Evolutionary conservation across 495 filamentous ascomycete genomes (phyloP), one percentile per base, ranked within the genome.

Genomic region (Letharia columbiana): DNA sequence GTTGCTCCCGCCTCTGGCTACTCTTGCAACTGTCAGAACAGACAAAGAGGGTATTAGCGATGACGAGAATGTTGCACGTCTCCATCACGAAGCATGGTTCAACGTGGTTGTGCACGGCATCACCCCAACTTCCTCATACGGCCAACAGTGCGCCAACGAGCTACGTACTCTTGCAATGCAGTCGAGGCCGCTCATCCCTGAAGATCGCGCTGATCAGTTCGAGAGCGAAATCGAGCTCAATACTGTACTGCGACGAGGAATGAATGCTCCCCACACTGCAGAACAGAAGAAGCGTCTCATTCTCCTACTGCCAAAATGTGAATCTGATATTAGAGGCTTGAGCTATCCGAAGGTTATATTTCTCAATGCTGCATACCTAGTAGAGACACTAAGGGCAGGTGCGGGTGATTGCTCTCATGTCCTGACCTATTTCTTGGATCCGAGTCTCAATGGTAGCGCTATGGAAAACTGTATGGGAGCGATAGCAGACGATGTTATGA

Each of bases 191-290:
- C 76, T 98, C 62, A 86, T 98, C 28, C 81, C 89, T 13, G 91
- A 96, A 71, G 86, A 91, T 68, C 85, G 90, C 66, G 87, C 90
- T 63, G 91, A 96, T 70, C 89, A 90, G 67, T 77, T 92, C 10
- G 94, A 98, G 77, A 96, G 90, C 72, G 94, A 96, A 70, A 90
- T 98, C 65, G 94, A 98, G 73, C 83, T 97, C 17, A 96, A 97
- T 71, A 92, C 90, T 12, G 88, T 97, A 17, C 82, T 98, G 31
- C 85, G 92, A 63, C 82, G 94, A 62, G 91, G 90, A 15, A 87
- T 89, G 76, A 87, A 84, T 56, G 82, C 86, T 11, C 90, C 94
- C 33, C 87, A 89, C 66, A 84, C 88, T 45, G 76, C 84, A 18
- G 86, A 90, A 67, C 91, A 96, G 71, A 98, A 96, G 76, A 86